Conservation (phyloP, 2,329 filamentous ascomycete species). For the Camptophora hylomeconis region DNA sequence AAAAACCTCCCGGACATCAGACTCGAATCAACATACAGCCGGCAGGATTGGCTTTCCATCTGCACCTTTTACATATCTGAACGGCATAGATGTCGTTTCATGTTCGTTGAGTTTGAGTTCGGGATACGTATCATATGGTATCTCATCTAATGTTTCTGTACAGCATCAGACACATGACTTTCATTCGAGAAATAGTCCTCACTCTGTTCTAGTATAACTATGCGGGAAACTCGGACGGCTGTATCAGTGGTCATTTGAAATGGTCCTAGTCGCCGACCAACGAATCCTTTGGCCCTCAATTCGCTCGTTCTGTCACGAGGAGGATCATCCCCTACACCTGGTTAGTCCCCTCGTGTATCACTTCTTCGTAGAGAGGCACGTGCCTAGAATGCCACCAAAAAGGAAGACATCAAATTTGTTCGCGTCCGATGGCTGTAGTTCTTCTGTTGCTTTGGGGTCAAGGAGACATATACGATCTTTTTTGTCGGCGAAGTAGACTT, state of each 20-base stretch:
- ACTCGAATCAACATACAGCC: slow-evolving; percentile 61
- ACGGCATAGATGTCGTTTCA: slow-evolving; percentile 95
- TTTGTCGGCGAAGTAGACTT: slow-evolving; percentile 60
- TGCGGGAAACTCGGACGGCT: slow-evolving; percentile 81
- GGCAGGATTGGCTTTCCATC: slow-evolving; percentile 82
- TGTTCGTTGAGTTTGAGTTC: slow-evolving; percentile 82
- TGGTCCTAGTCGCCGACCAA: slow-evolving; percentile 73
- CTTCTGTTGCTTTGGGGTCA: slow-evolving; percentile 70
- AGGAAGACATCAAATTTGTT: slow-evolving; percentile 78
- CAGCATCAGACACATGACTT: slow-evolving; percentile 19
- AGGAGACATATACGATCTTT: slow-evolving; percentile 75
- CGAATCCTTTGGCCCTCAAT: slow-evolving; percentile 82
- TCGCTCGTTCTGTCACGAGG: slow-evolving; percentile 81
- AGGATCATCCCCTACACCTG: slow-evolving; percentile 69
- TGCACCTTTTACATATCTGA: slow-evolving; percentile 73
- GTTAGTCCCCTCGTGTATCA: too few relatives aligned
- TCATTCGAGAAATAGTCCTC: too few relatives aligned
- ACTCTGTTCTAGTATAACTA: slow-evolving; percentile 78
- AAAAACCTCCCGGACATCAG: slow-evolving; percentile 2
- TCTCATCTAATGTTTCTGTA: slow-evolving; percentile 61
- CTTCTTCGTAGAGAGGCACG: slow-evolving; percentile 15
- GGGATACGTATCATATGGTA: slow-evolving; percentile 75
- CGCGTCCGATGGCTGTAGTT: slow-evolving; percentile 72
- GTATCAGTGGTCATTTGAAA: slow-evolving; percentile 99
- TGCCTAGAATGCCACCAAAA: slow-evolving; percentile 91